Evolutionary conservation across 1,284 basidiomycete genomes (phyloP).

Genomic region (Naganishia liquefaciens): DNA sequence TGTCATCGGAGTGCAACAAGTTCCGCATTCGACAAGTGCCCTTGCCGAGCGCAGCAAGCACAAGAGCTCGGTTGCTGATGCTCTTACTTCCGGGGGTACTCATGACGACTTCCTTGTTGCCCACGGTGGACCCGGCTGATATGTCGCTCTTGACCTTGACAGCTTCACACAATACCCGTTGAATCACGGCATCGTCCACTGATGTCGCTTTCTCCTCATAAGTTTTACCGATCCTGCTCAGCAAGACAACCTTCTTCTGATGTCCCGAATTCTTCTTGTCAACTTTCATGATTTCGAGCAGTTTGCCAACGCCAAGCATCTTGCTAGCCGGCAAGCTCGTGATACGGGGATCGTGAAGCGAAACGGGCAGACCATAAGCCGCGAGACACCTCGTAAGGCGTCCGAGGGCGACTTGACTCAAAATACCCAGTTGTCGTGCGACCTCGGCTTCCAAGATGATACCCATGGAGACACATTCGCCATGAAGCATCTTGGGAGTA

Average conservation of each 20-base stretch:
- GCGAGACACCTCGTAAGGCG: slow-evolving; percentile 78
- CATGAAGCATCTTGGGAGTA: slow-evolving; percentile 86
- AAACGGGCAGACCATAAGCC: slow-evolving; percentile 82
- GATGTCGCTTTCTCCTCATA: slow-evolving; percentile 88
- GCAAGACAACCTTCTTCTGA: slow-evolving; percentile 90
- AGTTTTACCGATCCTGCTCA: slow-evolving; percentile 86
- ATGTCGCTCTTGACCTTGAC: slow-evolving; percentile 70
- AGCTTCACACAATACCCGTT: slow-evolving; percentile 75
- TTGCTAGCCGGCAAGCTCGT: slow-evolving; percentile 69
- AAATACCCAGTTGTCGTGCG: slow-evolving; percentile 78
- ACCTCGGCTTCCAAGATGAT: slow-evolving; percentile 94
- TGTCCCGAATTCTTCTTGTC: slow-evolving; percentile 95
- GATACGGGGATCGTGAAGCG: slow-evolving; percentile 73
- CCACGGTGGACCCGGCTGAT: slow-evolving; percentile 48
- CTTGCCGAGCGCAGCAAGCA: slow-evolving; percentile 85
- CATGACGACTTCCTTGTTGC: slow-evolving; percentile 63
- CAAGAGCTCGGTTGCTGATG: slow-evolving; percentile 91
- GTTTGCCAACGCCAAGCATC: slow-evolving; percentile 72
- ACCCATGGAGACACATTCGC: slow-evolving; percentile 87
- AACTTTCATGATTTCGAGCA: slow-evolving; percentile 87
- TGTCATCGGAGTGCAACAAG: slow-evolving; percentile 94
- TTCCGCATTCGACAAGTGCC: slow-evolving; percentile 89
- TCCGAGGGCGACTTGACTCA: slow-evolving; percentile 85
- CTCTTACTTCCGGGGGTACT: slow-evolving; percentile 95
- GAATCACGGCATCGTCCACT: slow-evolving; percentile 76